Evolutionary conservation across 1,139 yeast species (phyloP).

Genomic region (Magnusiomyces paraingens): DNA sequence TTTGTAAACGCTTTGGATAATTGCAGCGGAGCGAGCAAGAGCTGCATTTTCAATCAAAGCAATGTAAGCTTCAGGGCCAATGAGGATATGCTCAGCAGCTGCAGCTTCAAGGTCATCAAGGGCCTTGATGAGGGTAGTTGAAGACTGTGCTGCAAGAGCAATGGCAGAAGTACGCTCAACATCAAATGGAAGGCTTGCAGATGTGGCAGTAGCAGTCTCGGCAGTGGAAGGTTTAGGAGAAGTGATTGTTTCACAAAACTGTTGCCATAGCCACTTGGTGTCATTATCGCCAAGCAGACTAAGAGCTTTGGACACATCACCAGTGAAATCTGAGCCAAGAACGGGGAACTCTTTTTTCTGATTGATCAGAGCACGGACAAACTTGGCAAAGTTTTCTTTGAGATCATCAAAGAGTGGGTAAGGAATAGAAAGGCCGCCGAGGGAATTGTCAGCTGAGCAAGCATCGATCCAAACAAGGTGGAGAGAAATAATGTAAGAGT

Average conservation of each 20-base stretch:
- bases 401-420: slow-evolving; percentile 18
- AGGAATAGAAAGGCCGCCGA: slow-evolving; percentile 24
- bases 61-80: slow-evolving; percentile 24
- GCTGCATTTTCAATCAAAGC: slow-evolving; percentile 24
- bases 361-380: slow-evolving; percentile 19
- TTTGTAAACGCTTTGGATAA: slow-evolving; percentile 19
- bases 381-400: slow-evolving; percentile 16
- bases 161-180: slow-evolving; percentile 15
- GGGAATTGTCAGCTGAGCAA: slow-evolving; percentile 19
- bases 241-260: background rate
- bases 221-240: background rate
- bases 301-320: slow-evolving; percentile 8
- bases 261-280: slow-evolving; percentile 9
- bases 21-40: slow-evolving; percentile 5
- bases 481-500: slow-evolving; percentile 20
- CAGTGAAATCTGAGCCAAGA: slow-evolving; percentile 5
- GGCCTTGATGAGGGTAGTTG: slow-evolving; percentile 21
- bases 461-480: slow-evolving; percentile 25
- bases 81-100: slow-evolving; percentile 17
- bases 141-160: slow-evolving; percentile 21
- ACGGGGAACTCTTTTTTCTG: slow-evolving; percentile 7
- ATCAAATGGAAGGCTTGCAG: background rate
- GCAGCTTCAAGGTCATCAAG: slow-evolving; percentile 20
- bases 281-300: slow-evolving; percentile 7
- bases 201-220: background rate